Base-by-base conservation (phyloP, 371 early-diverging fungal genomes). In the Dichotomocladium elegans region DNA sequence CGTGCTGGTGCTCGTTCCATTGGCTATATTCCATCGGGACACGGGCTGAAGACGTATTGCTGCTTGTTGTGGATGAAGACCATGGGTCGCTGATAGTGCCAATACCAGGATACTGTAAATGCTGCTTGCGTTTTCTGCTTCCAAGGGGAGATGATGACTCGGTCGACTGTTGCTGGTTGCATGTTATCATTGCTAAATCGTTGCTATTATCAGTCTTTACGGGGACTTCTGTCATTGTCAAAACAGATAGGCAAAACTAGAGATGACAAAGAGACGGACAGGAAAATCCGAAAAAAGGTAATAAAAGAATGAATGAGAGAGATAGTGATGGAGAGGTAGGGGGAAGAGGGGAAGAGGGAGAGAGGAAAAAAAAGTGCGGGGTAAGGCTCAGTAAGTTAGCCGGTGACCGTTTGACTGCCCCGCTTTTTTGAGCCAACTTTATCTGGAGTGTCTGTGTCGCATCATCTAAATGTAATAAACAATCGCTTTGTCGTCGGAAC, bases 71-170 rank as follows among this genome's bases (percentile, higher is more conserved):
- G 10, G 34, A 12, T 33, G 34, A 17, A 37, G 37, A 9, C 37
- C 37, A 37, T 21, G 37, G 8, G 21, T 37, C 37, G 15, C 8
- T 15, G n/a, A 21, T 37, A 6, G 37, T 37, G 21, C 45, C 34
- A 26, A 43, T 45, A 19, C 25, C 41, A 40, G 53, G 37, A 34
- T 58, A 58, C 10, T 57, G 57, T 28, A 57, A 12, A 51, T 58
- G 53, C 27, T 58, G 58, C 33, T 58, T 58, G 34, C 59, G 51
- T 44, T 58, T 58, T 34, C 59, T 21, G 14, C 37, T 37, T n/a
- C 37, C 3, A 6, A 37, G 10, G 17, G 21, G n/a, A 9, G 37
- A 21, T 12, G 59, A 48, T 30, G 29, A 47, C 3, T 12, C 21
- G 2, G 14, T 27, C 25, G 31, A 21, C 14, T 29, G 24, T 25